A percentile compares a stretch with the other conserved stretches of the same genome.
phyloP scores from a whole-genome alignment of 176 grass and related monocot species.

The Olyra latifolia region DNA sequence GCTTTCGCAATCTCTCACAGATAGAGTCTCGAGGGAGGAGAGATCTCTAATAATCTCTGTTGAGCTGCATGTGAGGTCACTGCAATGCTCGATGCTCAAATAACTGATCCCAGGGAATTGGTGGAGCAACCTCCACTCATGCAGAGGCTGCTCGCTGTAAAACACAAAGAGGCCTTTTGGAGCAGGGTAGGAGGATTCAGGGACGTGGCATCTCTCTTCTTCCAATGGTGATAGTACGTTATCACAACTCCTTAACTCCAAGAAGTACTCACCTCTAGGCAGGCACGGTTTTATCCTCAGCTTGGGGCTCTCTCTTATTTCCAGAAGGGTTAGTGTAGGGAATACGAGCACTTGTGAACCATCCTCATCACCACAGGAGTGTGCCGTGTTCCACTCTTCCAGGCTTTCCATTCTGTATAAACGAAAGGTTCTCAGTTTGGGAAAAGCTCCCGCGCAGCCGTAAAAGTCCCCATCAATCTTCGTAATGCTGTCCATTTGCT shows the following conservation, averaged over 20 bases:
- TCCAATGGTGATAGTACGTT: neutral
- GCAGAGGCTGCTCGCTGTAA: neutral
- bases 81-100: neutral
- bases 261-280: neutral
- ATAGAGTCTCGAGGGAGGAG: neutral
- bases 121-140: neutral
- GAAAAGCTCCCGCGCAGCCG: constrained; percentile 1
- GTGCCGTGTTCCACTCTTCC: neutral
- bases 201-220: neutral
- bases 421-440: neutral
- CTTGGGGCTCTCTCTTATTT: neutral
- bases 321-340: neutral
- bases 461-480: neutral
- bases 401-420: neutral
- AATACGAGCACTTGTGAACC: neutral
- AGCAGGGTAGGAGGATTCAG: neutral
- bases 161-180: neutral
- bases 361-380: neutral
- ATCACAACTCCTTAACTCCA: neutral
- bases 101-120: neutral
- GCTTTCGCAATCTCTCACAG: neutral
- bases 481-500: neutral
- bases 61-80: neutral
- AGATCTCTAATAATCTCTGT: neutral
- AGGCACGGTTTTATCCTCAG: neutral